phyloP scores from a whole-genome alignment of 192 early-diverging fungal genomes.

The Allomyces arbusculus region DNA sequence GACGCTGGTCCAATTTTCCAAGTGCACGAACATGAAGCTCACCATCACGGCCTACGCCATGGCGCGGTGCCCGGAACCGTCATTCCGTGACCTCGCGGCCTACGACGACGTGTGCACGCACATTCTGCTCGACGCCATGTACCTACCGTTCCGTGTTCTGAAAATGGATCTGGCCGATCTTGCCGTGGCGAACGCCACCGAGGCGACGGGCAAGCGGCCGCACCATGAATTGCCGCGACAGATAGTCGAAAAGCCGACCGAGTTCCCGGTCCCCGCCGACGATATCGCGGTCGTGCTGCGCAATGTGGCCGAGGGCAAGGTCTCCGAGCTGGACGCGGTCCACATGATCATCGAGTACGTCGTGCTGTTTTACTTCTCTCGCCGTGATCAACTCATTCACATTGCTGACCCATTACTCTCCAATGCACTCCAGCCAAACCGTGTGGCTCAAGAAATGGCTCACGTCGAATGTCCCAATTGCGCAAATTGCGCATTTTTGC shows the following conservation, averaged over 20 bases:
- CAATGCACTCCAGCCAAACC: background rate
- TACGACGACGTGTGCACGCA: background rate
- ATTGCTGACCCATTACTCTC: no score
- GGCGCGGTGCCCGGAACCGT: background rate
- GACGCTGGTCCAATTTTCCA: no score
- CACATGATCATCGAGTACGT: background rate
- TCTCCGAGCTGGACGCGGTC: background rate
- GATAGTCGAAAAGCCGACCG: background rate
- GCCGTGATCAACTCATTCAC: no score
- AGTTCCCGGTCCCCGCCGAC: background rate
- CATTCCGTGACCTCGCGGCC: background rate
- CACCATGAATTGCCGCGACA: no score
- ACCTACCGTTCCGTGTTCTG: background rate
- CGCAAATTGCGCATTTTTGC: constrained; percentile 7
- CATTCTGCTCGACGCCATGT: background rate
- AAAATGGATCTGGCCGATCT: background rate
- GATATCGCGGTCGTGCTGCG: background rate
- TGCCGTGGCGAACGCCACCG: no score
- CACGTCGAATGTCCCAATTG: background rate
- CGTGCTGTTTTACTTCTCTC: background rate
- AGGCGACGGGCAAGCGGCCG: no score
- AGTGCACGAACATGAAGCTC: no score
- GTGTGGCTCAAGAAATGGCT: background rate
- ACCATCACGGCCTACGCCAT: no score
- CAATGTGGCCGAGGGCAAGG: background rate